Evolutionary conservation across 2,329 filamentous ascomycete species (phyloP), one percentile per base, ranked within the genome.

Genomic region (Aspergillus carbonarius): DNA sequence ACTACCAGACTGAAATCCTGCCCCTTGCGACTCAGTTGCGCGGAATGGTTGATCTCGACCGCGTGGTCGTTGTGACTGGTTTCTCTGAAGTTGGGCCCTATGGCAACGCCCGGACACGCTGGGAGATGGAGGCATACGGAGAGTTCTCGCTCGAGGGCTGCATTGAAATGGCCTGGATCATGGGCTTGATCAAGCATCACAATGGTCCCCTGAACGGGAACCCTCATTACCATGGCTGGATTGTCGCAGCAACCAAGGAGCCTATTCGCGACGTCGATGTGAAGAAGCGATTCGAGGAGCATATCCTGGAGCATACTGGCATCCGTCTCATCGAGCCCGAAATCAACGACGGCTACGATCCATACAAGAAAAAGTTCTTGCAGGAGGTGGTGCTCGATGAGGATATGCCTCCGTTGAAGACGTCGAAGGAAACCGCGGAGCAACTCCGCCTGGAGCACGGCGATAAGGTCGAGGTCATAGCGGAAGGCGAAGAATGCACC

Each of bases 311-410:
- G 69, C 93, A 97, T 81, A 89, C 91, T 32, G 93, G 93, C 78
- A 97, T 98, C 68, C 93, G 93, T 74, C 83, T 97, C 40, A 96
- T 98, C 68, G 50, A 53, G 23, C 50, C 50, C 10, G 50, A 53
- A 12, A 39, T 53, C n/a, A 42, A 42, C 17, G 50, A 42, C 4
- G 50, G 50, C 10, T 53, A 53, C 50, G 93, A 97, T 79, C 92
- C 93, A 0, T 93, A 97, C 77, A 85, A 95, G 86, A 97, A 97
- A 84, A 91, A 96, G 80, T 83, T 97, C 64, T 87, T 98, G 55
- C 93, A 97, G 73, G 93, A 98, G 78, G 90, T 98, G 57, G 91
- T 96, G 64, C 93, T 97, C 58, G 88, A 96, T 74, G 92, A 96
- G 76, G 93, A 97, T 68, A 85, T 98, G 15, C 92, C 96, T 71